Percentiles rank a stretch among this genome's conserved stretches.
Evolutionary conservation across 345 rosid species (phyloP).

Genomic region (Moringa oleifera): DNA sequence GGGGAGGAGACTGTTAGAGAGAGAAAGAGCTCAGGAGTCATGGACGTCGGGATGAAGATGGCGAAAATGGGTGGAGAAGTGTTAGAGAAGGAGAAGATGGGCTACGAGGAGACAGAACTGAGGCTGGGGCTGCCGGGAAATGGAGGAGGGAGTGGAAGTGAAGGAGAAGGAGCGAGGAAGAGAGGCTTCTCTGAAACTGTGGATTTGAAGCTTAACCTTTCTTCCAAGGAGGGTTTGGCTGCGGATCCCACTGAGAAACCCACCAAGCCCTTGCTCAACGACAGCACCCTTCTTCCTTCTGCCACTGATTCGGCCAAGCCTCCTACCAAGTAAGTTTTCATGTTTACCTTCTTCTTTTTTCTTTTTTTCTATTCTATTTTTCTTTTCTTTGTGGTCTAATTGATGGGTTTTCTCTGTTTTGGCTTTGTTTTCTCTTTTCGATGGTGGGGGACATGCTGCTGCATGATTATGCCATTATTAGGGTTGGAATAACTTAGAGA

Average conservation of each 20-base stretch:
- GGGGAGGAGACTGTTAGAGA: too few species aligned
- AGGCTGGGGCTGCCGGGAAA: conserved; percentile 77
- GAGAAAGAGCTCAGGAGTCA: too few species aligned
- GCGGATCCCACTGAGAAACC: too few species aligned
- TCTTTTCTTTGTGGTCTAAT: too few species aligned
- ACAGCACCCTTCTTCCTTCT: conserved; percentile 18
- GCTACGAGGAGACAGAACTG: conserved; percentile 65
- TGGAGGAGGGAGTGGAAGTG: conserved; percentile 17
- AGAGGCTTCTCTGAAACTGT: conserved; percentile 72
- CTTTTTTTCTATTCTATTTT: neutral
- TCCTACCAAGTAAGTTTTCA: conserved; percentile 52
- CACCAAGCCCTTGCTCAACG: conserved; percentile 17
- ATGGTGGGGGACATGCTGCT: too few species aligned
- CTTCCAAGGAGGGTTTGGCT: conserved; percentile 21
- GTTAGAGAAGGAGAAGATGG: conserved; percentile 25
- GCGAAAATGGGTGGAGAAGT: too few species aligned
- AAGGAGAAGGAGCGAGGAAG: conserved; percentile 42
- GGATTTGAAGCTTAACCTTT: conserved; percentile 71
- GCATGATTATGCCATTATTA: too few species aligned
- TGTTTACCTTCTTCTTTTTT: neutral
- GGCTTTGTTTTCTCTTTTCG: too few species aligned
- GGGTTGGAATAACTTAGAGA: too few species aligned
- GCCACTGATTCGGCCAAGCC: conserved; percentile 64
- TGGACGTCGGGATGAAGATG: too few species aligned
- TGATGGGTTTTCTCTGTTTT: too few species aligned